Evolutionary conservation across 331 rosid species (phyloP).

Genomic region (Spiraea crenata): DNA sequence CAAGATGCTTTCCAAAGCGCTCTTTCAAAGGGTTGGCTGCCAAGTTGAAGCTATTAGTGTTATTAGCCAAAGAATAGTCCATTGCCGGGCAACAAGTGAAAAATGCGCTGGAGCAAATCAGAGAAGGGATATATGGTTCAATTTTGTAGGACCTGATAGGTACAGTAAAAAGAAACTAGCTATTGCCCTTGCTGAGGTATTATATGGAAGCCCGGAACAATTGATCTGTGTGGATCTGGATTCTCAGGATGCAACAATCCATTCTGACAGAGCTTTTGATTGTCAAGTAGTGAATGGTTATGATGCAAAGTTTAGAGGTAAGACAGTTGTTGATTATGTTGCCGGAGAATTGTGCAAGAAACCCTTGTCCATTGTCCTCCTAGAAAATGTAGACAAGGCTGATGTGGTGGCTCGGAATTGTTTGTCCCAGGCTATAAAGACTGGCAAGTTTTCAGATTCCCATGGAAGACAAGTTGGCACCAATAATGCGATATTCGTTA

Average conservation of each 20-base stretch:
- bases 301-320: conserved; percentile 73
- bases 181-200: conserved; percentile 61
- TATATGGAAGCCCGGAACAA: conserved; percentile 60
- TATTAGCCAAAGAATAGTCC: conserved; percentile 52
- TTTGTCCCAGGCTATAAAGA: conserved; percentile 66
- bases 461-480: conserved; percentile 81
- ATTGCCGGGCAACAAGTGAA: conserved; percentile 38
- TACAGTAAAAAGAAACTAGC: conserved; percentile 71
- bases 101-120: conserved; percentile 34
- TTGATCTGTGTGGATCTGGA: conserved; percentile 58
- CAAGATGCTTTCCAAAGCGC: conserved; percentile 60
- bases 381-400: conserved; percentile 82
- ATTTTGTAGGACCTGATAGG: conserved; percentile 78
- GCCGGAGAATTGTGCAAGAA: conserved; percentile 68
- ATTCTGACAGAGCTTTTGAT: conserved; percentile 14
- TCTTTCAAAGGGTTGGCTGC: conserved; percentile 64
- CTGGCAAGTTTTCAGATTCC: conserved; percentile 76
- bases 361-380: conserved; percentile 69
- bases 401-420: conserved; percentile 57
- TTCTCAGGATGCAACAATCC: conserved; percentile 34
- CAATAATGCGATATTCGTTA: conserved; percentile 57
- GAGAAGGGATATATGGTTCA: conserved; percentile 70
- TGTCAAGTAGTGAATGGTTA: conserved; percentile 40
- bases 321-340: conserved; percentile 68
- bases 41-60: conserved; percentile 67